Evolutionary conservation across 148 eudicot genomes (phyloP).

Genomic region (Pouteria glomerata): DNA sequence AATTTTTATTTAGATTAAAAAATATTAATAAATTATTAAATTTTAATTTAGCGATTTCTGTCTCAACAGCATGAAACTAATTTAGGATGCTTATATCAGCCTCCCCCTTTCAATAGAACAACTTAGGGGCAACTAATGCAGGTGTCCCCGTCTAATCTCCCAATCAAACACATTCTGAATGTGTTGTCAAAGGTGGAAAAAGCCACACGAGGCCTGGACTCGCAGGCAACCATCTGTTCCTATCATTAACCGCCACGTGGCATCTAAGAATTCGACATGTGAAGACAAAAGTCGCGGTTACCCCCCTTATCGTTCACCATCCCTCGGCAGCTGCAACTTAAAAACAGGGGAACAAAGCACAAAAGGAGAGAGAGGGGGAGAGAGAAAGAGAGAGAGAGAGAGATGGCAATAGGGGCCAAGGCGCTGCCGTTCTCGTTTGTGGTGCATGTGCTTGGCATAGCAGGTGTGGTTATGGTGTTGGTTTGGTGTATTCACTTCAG

Average conservation of each 20-base stretch:
- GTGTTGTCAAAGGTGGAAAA: not conserved
- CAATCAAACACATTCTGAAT: too few species aligned
- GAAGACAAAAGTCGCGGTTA: not conserved
- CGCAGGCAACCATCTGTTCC: not conserved
- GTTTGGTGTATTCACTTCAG: slow-evolving; percentile 63
- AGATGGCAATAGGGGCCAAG: slow-evolving; percentile 40
- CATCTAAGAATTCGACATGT: not conserved
- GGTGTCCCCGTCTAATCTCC: not conserved
- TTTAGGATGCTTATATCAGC: too few species aligned
- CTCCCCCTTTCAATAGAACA: too few species aligned
- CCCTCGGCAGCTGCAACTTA: too few species aligned
- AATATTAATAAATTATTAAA: too few species aligned
- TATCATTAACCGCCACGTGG: not conserved
- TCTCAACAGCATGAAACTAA: too few species aligned
- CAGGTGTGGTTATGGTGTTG: slow-evolving; percentile 61
- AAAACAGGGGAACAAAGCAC: not conserved
- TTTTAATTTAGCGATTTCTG: too few species aligned
- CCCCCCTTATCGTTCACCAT: too few species aligned
- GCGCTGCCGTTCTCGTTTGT: slow-evolving; percentile 46
- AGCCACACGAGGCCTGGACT: not conserved
- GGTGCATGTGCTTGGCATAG: slow-evolving; percentile 56
- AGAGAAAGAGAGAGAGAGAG: slow-evolving; percentile 12
- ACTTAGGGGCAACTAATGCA: not conserved
- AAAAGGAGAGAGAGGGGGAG: not conserved
- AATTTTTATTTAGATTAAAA: too few species aligned